Conservation (phyloP, 176 grass and related monocot genomes). For the Phyllostachys edulis region DNA sequence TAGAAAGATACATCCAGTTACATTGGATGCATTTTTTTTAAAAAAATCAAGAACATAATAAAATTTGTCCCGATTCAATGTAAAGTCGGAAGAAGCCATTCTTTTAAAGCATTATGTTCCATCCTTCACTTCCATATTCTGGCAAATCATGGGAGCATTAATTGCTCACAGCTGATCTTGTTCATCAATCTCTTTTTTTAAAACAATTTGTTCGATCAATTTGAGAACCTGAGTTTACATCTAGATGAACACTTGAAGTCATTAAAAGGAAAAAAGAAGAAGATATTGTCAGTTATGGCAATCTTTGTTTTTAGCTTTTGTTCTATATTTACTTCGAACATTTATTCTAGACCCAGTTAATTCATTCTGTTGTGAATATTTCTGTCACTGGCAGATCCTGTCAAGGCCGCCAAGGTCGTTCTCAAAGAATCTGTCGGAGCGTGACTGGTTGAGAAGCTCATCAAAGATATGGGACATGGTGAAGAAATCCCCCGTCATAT, state of each 20-base stretch:
- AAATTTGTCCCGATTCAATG: background rate
- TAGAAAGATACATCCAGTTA: too few species aligned
- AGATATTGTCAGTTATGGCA: background rate
- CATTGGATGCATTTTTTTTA: too few species aligned
- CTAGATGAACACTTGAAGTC: background rate
- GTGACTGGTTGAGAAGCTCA: slow-evolving; percentile 87
- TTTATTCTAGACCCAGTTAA: background rate
- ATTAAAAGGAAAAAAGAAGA: background rate
- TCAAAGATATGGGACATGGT: slow-evolving; percentile 90
- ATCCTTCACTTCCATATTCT: too few species aligned
- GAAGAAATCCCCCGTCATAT: slow-evolving; percentile 69
- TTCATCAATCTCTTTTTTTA: background rate
- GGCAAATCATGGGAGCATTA: background rate
- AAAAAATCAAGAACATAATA: too few species aligned
- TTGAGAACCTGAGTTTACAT: background rate
- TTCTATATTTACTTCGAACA: background rate
- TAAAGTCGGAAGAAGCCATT: background rate
- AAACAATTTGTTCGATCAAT: background rate
- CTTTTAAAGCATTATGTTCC: background rate
- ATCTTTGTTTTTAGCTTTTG: background rate
- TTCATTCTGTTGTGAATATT: background rate
- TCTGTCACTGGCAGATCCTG: slow-evolving; percentile 47
- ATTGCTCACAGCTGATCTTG: background rate
- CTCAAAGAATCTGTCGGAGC: slow-evolving; percentile 71
- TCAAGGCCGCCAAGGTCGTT: slow-evolving; percentile 61